Percentiles rank a stretch among this genome's conserved stretches.
These are phyloP conservation scores for Phytophthora pseudosyringae DNA, from an alignment of 352 stramenopile genomes.

Conservation along the genomic window DNA sequence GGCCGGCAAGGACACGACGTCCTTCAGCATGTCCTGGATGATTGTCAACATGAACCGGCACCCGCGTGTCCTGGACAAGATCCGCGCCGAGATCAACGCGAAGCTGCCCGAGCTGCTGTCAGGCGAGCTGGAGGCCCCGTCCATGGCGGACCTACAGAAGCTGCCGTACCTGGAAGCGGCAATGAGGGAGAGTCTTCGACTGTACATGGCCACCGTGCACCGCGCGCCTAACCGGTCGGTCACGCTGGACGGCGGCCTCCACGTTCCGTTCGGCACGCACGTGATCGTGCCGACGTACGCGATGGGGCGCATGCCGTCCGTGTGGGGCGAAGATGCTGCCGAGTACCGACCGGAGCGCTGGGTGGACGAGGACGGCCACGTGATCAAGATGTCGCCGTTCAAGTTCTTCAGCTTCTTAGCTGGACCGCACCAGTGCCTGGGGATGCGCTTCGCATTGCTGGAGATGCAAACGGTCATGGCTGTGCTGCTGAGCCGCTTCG, in stretches of 20 bases:
- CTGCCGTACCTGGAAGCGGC: conserved; percentile 68
- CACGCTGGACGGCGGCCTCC: conserved; percentile 63
- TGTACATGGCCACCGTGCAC: conserved; percentile 56
- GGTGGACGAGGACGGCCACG: conserved; percentile 52
- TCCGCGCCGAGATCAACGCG: conserved; percentile 53
- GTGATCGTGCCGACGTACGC: conserved; percentile 59
- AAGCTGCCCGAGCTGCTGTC: conserved; percentile 39
- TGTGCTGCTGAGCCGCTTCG: conserved; percentile 45
- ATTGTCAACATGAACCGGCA: conserved; percentile 78
- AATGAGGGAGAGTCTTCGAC: conserved; percentile 65
- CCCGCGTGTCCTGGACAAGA: conserved; percentile 50
- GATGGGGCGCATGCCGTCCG: conserved; percentile 43
- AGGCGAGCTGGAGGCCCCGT: conserved; percentile 27
- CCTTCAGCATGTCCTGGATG: conserved; percentile 73
- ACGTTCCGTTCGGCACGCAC: conserved; percentile 47
- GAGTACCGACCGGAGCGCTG: conserved; percentile 53
- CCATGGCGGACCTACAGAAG: conserved; percentile 52
- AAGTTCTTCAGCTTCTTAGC: conserved; percentile 66
- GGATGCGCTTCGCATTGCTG: conserved; percentile 50
- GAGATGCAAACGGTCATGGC: conserved; percentile 59
- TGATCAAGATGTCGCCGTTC: conserved; percentile 39
- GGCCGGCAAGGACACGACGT: conserved; percentile 72
- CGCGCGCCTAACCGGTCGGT: conserved; percentile 51
- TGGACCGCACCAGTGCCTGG: conserved; percentile 62
- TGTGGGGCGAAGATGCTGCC: conserved; percentile 63